Conservation (phyloP, 2,329 filamentous ascomycete genomes). For the Aspergillus japonicus region DNA sequence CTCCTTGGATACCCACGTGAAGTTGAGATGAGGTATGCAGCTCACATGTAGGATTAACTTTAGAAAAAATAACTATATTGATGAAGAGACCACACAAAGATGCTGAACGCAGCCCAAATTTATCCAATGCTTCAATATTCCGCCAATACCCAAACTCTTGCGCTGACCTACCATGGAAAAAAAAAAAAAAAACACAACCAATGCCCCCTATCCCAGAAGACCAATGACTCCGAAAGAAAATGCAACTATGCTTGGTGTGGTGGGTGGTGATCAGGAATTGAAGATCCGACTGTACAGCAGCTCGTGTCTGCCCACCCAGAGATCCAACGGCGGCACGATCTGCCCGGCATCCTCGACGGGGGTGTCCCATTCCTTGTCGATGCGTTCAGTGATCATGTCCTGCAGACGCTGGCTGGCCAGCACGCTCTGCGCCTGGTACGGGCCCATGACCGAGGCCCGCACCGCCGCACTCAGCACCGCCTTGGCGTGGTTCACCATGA, state of each 20-base stretch:
- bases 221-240: background rate
- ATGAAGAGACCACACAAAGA: background rate
- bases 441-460: constrained; percentile 62
- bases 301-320: constrained; percentile 66
- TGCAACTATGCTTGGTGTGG: background rate
- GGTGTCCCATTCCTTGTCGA: constrained; percentile 50
- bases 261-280: constrained; percentile 52
- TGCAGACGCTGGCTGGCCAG: constrained; percentile 56
- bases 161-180: background rate
- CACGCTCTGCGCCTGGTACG: constrained; percentile 62
- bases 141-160: background rate
- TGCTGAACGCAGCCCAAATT: constrained; percentile 6
- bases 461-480: constrained; percentile 63
- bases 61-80: background rate
- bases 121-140: background rate
- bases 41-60: constrained; percentile 35
- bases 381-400: constrained; percentile 50
- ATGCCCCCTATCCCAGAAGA: background rate
- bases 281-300: constrained; percentile 66
- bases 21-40: constrained; percentile 19
- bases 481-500: constrained; percentile 64
- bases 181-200: background rate
- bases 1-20: constrained; percentile 33
- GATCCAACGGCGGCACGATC: constrained; percentile 60
- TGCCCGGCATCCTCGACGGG: constrained; percentile 58